Evolutionary conservation across 495 filamentous ascomycete species (phyloP).

Genomic region (Sabuloglossum arenarium): DNA sequence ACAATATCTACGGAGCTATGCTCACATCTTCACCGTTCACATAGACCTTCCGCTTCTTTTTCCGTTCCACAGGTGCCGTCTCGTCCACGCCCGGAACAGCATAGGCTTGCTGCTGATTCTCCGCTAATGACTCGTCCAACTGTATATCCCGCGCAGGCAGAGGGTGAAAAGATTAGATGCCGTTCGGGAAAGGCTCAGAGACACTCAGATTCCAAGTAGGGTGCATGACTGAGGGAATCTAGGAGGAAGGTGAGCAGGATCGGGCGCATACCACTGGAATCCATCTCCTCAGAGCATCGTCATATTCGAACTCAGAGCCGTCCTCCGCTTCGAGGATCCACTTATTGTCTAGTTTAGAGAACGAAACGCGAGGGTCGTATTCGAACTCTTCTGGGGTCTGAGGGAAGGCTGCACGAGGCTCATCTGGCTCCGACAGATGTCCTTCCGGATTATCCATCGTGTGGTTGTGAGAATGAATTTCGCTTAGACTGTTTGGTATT

Average conservation of each 20-base stretch:
- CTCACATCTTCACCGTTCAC: conserved; percentile 9
- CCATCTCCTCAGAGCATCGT: conserved; percentile 56
- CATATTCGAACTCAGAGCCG: conserved; percentile 69
- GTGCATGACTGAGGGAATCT: neutral
- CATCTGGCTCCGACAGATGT: neutral
- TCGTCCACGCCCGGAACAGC: conserved; percentile 46
- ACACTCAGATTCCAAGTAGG: neutral
- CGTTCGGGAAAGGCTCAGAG: neutral
- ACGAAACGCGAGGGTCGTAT: conserved; percentile 66
- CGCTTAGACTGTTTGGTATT: too few species aligned
- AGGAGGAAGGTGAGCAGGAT: neutral
- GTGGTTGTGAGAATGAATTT: neutral
- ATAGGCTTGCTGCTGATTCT: conserved; percentile 60
- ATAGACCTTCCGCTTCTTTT: conserved; percentile 50
- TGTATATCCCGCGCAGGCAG: conserved; percentile 17
- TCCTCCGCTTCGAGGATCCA: conserved; percentile 71
- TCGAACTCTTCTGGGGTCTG: conserved; percentile 56
- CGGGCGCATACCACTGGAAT: conserved; percentile 37
- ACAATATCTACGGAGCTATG: neutral
- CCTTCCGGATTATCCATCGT: neutral
- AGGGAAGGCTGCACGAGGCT: conserved; percentile 29
- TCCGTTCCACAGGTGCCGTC: conserved; percentile 28
- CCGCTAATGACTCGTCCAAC: conserved; percentile 61
- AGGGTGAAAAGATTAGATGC: conserved; percentile 1
- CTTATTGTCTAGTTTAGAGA: conserved; percentile 57